Evolutionary conservation across 176 grass and related monocot genomes (phyloP), one percentile per base, ranked within the genome.

Genomic region (Panicum miliaceum): DNA sequence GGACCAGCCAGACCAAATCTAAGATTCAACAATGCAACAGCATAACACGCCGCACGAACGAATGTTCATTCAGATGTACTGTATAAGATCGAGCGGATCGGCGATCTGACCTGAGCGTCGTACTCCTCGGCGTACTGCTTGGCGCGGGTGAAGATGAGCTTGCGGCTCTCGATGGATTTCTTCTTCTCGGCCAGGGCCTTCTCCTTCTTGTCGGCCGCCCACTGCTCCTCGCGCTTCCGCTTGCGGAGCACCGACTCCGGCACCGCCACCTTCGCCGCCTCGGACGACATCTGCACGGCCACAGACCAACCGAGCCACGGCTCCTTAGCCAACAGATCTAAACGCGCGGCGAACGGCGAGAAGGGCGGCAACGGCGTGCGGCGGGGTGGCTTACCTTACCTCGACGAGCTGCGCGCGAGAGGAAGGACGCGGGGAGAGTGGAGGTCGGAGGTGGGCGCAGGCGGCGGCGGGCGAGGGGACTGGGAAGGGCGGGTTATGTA

Each of bases 241-340:
- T 97, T 97, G 59, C 80, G 86, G 64, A 90, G 84, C 42, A 93
- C 67, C 58, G 92, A 94, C 84, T 97, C 90, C 29, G 92, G 95
- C 76, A 94, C 84, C 67, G 75, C 78, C 82, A 62, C 83, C 84
- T 89, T 82, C 34, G 77, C 84, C 89, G 73, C 84, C 73, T 81
- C 94, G 47, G 86, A 73, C 88, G 86, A 61, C 90, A 92, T 97
- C 84, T 93, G 80, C 58, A 59, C 37, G 35, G 35, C 16, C 36
- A 50, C 34, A 12, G n/a, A 60, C n/a, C 0, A 37, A 19, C 14
- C 18, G 22, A 27, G n/a, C 45, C 0, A 8, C 7, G 16, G 4
- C 13, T 18, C 22, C 0, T 34, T 1, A 74, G n/a, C 3, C 6
- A 8, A 32, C n/a, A 11, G 58, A 61, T 74, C 50, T 2, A 10